Base-by-base conservation (phyloP, 768 basidiomycete genomes). In the Calocybe cyanea region DNA sequence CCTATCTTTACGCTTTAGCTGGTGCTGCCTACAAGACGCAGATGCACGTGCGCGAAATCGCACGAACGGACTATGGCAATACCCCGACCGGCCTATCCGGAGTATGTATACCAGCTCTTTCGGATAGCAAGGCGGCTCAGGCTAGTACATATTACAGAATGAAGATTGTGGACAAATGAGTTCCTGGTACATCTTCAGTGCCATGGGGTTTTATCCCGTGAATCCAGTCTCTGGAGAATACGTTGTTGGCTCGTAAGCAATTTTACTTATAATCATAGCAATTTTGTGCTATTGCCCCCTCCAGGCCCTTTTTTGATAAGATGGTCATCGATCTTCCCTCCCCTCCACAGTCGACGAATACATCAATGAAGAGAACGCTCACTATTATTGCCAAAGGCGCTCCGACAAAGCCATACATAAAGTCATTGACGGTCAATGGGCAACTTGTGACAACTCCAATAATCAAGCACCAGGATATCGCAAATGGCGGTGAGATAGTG, bases 91-190 rank as follows among this genome's bases (percentile, higher is more conserved):
- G 90, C 1, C 67, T 92, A 3, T 80, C 85, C 3, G 88, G 88
- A 11, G 87, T 87, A 56, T 17, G 75, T 64, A 9, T 21, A 36
- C 7, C 23, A 14, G 19, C 18, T 23, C 34, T 31, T 28, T 30
- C 11, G 4, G 10, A 17, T 39, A 13, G 5, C 31, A 21, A 10
- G 36, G n/a, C 39, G 36, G n/a, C 39, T 3, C 5, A 28, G 25
- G 25, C 5, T 11, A 38, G 36, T 14, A 23, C 14, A 10, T 7
- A 43, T 8, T 44, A 21, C 49, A 89, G 84, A 92, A 92, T 54
- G 89, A 92, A 60, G 89, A 92, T 57, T 91, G 88, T 52, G 88
- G 89, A 1, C 89, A 92, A 60, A 92, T 92, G 89, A 87, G 85
- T 55, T 85, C 88, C 0, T 92, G 89, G 89, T 91, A 83, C 55